These are phyloP conservation scores for Zizania palustris DNA, from an alignment of 202 grass and related monocot genomes.

Conservation along the genomic window DNA sequence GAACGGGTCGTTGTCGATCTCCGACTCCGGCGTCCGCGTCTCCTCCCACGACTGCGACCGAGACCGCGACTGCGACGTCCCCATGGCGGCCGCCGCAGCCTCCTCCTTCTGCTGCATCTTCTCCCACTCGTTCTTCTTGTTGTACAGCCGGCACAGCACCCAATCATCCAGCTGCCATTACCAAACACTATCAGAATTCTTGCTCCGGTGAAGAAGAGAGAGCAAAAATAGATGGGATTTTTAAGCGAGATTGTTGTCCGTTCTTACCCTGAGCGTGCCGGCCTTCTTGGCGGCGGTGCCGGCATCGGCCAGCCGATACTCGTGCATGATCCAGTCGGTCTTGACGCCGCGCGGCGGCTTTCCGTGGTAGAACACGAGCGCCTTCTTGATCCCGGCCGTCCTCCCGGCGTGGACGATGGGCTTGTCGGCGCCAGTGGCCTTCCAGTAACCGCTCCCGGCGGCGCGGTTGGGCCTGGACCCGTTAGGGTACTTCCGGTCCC, in stretches of 20 bases:
- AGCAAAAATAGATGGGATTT: not conserved
- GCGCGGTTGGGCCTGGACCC: slow-evolving; percentile 68
- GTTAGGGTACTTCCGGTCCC: slow-evolving; percentile 82
- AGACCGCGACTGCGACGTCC: slow-evolving; percentile 6
- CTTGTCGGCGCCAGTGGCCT: slow-evolving; percentile 87
- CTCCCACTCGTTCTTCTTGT: slow-evolving; percentile 85
- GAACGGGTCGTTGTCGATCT: slow-evolving; percentile 64
- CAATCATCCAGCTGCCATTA: slow-evolving; percentile 67
- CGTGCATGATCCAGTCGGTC: slow-evolving; percentile 89
- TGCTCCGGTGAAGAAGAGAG: not conserved
- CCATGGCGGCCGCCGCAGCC: slow-evolving; percentile 32
- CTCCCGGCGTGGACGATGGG: slow-evolving; percentile 18
- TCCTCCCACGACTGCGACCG: slow-evolving; percentile 40
- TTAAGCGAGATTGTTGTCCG: no score
- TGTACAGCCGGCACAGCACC: slow-evolving; percentile 74
- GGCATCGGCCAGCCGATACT: slow-evolving; percentile 61
- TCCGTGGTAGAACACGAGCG: slow-evolving; percentile 75
- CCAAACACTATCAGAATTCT: slow-evolving; percentile 10
- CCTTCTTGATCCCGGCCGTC: slow-evolving; percentile 70
- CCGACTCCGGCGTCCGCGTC: slow-evolving; percentile 69
- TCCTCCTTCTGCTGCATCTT: slow-evolving; percentile 52
- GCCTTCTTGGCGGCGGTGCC: slow-evolving; percentile 41
- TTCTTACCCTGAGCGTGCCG: slow-evolving; percentile 56
- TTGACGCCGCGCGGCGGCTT: slow-evolving; percentile 66
- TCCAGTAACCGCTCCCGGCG: slow-evolving; percentile 72